Base-by-base conservation (phyloP, 2,329 filamentous ascomycete species). In the Colletotrichum sp. region DNA sequence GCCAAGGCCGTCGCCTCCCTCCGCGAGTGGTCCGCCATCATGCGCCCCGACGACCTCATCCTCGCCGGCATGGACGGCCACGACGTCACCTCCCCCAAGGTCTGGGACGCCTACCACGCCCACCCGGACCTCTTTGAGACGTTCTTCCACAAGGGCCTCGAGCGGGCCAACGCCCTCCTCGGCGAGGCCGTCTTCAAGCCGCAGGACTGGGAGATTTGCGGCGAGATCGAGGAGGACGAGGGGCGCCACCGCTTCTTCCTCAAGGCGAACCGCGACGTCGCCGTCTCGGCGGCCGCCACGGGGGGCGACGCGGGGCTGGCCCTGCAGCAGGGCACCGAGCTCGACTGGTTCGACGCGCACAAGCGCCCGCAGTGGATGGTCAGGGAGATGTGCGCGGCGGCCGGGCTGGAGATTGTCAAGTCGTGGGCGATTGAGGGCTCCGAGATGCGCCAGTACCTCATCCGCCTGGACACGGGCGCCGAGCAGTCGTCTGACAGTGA, bases 301-400 rank as follows among this genome's bases (percentile, higher is more conserved):
- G 59, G 59, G 13, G 24, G 75, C 10, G 79, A 75, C 18, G 76
- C 81, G 32, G 78, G 3, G n/a, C 18, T 4, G 79, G 79, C 18
- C 5, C n/a, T 86, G 52, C 69, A 77, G 55, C 67, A 79, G 24
- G 85, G 82, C 16, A 80, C 84, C 59, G 83, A 86, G 72, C 79
- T 86, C 18, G 85, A 87, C 75, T 87, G 85, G 85, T 87, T 87
- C 74, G 85, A 87, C 77, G 85, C 85, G 36, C 85, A 87, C 79
- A 87, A 86, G 78, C 86, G 86, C 8, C n/a, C 61, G 13, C 32
- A 64, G n/a, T 39, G 32, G 61, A 64, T 64, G 61, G 61, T 64
- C 61, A 24, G 21, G 21, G 16, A 83, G 72, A 87, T 87, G 85
- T 86, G 85, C 74, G 80, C 79, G 74, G 83, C 84, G 79, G 83